A percentile compares a stretch with the other conserved stretches of the same genome.
These are phyloP conservation scores for Zygosaccharomyces pseudobailii DNA, from an alignment of 1,139 yeast genomes.

Conservation along the genomic window DNA sequence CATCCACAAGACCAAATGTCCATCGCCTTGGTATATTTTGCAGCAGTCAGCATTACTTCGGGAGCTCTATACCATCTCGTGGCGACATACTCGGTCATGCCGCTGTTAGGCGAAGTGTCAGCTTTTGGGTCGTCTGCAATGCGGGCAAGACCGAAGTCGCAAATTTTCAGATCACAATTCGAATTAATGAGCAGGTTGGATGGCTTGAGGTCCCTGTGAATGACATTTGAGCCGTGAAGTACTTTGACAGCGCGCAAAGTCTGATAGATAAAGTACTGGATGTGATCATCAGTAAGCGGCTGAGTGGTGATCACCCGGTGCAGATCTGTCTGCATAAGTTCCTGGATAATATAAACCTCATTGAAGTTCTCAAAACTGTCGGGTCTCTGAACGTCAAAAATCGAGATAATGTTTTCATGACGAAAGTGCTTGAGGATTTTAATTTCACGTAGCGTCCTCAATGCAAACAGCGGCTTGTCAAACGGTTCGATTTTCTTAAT, in stretches of 20 bases:
- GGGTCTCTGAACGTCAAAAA: conserved; percentile 89
- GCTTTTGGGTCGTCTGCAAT: conserved; percentile 26
- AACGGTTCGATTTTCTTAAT: conserved; percentile 93
- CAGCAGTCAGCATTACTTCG: conserved; percentile 91
- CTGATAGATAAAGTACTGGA: conserved; percentile 90
- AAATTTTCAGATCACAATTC: conserved; percentile 87
- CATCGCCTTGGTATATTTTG: conserved; percentile 89
- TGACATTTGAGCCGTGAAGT: conserved; percentile 84
- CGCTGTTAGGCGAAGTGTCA: conserved; percentile 30
- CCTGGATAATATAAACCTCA: conserved; percentile 91
- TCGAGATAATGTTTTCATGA: conserved; percentile 89
- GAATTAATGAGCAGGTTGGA: conserved; percentile 80
- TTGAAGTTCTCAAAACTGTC: conserved; percentile 64
- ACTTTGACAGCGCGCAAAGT: conserved; percentile 84
- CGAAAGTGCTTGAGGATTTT: conserved; percentile 80
- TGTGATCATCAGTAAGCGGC: conserved; percentile 80
- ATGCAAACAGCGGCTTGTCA: conserved; percentile 85
- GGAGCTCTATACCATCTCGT: conserved; percentile 98
- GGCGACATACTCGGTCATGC: conserved; percentile 93
- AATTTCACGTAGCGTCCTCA: conserved; percentile 84
- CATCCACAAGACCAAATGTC: conserved; percentile 98
- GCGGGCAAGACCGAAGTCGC: conserved; percentile 93
- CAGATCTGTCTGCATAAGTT: conserved; percentile 92
- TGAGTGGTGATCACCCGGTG: conserved; percentile 89
- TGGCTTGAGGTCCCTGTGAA: conserved; percentile 92